Conservation (phyloP, 169 alveolate species). For the Babesia microti region DNA sequence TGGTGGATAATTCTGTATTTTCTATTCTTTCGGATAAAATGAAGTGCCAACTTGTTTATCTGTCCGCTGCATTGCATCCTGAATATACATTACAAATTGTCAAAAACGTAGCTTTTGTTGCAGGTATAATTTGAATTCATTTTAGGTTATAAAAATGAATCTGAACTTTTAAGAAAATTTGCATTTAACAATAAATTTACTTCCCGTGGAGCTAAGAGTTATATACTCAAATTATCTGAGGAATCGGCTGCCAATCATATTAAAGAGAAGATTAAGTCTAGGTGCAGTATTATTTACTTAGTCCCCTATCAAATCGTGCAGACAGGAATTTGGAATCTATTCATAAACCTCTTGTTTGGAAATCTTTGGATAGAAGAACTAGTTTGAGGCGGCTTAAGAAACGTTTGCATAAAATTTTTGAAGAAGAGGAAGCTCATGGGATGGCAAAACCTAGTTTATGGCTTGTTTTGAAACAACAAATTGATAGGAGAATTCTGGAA, state of each 20-base stretch:
- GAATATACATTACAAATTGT: slow-evolving; percentile 45
- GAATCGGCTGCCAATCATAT: too few relatives aligned
- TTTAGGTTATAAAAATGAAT: slow-evolving; percentile 50
- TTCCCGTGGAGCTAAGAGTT: slow-evolving; percentile 57
- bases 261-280: too few relatives aligned
- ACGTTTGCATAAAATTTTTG: too few relatives aligned
- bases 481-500: slow-evolving; percentile 20
- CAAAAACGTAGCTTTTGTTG: slow-evolving; percentile 40
- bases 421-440: too few relatives aligned
- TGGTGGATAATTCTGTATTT: slow-evolving; percentile 20
- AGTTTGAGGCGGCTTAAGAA: too few relatives aligned
- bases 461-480: slow-evolving; percentile 18
- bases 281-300: too few relatives aligned
- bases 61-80: slow-evolving; percentile 49
- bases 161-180: slow-evolving; percentile 43
- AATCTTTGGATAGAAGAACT: too few relatives aligned
- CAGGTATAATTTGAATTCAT: too few relatives aligned
- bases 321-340: too few relatives aligned
- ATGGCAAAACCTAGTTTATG: too few relatives aligned
- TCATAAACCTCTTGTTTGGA: too few relatives aligned
- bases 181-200: slow-evolving; percentile 35
- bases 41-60: slow-evolving; percentile 45
- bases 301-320: too few relatives aligned
- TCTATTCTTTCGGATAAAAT: slow-evolving; percentile 21
- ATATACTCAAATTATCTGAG: slow-evolving; percentile 36